phyloP scores from a whole-genome alignment of 2,329 filamentous ascomycete species.

The Sphaerulina populicola region DNA sequence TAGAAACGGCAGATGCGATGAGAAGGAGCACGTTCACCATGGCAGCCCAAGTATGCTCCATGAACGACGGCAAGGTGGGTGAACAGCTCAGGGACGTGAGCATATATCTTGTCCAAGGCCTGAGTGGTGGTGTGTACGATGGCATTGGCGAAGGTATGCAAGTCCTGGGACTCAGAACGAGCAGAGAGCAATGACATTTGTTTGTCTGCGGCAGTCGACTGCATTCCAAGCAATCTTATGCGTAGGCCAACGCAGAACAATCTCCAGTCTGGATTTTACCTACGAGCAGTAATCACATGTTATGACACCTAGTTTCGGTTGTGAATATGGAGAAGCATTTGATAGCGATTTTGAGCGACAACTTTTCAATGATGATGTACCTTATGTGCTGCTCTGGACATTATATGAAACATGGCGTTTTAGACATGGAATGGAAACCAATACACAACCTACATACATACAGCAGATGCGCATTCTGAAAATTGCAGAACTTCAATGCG shows the following conservation, averaged over 20 bases:
- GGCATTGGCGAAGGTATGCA: constrained; percentile 50
- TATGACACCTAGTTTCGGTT: neutral
- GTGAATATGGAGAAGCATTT: neutral
- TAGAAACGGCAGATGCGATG: constrained; percentile 48
- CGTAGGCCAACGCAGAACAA: neutral
- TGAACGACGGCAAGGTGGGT: constrained; percentile 59
- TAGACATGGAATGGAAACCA: no score
- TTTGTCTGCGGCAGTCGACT: neutral
- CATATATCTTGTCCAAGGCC: constrained; percentile 54
- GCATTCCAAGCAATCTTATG: neutral
- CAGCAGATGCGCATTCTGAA: no score
- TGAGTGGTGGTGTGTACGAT: constrained; percentile 60
- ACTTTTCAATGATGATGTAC: no score
- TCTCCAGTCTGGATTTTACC: neutral
- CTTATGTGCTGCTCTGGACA: no score
- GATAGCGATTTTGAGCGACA: constrained; percentile 4
- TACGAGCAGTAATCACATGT: neutral
- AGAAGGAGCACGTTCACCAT: constrained; percentile 47
- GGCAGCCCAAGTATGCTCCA: constrained; percentile 48
- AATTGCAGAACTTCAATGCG: no score
- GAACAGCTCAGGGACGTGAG: constrained; percentile 49
- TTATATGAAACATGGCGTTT: no score
- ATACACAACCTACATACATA: no score
- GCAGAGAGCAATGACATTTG: constrained; percentile 1
- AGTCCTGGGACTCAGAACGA: constrained; percentile 34